A percentile compares a stretch with the other conserved stretches of the same genome.
Evolutionary conservation across 129 eudicot genomes (phyloP).

Genomic region (Flaveria linearis): DNA sequence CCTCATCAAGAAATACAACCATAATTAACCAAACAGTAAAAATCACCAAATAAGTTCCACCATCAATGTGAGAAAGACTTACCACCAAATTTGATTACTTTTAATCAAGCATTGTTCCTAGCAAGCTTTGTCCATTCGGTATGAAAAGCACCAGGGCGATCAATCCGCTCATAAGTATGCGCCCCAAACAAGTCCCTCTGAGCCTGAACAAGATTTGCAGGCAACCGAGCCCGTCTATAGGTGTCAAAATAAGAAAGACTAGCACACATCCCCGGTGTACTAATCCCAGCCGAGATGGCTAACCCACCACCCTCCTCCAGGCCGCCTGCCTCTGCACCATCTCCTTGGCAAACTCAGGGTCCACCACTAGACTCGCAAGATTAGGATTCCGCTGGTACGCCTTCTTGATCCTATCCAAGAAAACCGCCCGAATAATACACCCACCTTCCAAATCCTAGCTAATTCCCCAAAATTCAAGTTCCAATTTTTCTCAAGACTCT

Average conservation of each 20-base stretch:
- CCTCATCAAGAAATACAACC: slow-evolving; percentile 46
- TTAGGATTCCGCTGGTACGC: slow-evolving; percentile 89
- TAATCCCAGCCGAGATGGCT: slow-evolving; percentile 75
- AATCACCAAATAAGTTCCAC: slow-evolving; percentile 15
- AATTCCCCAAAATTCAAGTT: slow-evolving; percentile 83
- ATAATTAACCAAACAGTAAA: slow-evolving; percentile 43
- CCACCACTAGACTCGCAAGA: slow-evolving; percentile 75
- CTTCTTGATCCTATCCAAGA: slow-evolving; percentile 78
- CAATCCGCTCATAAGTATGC: slow-evolving; percentile 86
- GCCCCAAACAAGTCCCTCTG: slow-evolving; percentile 98
- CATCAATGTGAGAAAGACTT: slow-evolving; percentile 25
- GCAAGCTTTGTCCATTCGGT: slow-evolving; percentile 98
- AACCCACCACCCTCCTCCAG: slow-evolving; percentile 85
- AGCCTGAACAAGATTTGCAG: slow-evolving; percentile 97
- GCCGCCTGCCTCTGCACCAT: slow-evolving; percentile 97
- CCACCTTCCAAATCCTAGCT: slow-evolving; percentile 97
- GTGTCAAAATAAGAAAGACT: slow-evolving; percentile 58
- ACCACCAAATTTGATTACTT: slow-evolving; percentile 23
- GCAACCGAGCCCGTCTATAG: slow-evolving; percentile 81
- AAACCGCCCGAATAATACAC: slow-evolving; percentile 85
- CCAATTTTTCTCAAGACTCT: slow-evolving; percentile 78
- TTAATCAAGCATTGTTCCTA: slow-evolving; percentile 37
- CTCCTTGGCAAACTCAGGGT: slow-evolving; percentile 87
- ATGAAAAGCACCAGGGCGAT: slow-evolving; percentile 71
- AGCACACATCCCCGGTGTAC: slow-evolving; percentile 90